These are phyloP conservation scores for Zopfochytrium polystomum DNA, from an alignment of 371 early-diverging fungal species.

Conservation along the genomic window DNA sequence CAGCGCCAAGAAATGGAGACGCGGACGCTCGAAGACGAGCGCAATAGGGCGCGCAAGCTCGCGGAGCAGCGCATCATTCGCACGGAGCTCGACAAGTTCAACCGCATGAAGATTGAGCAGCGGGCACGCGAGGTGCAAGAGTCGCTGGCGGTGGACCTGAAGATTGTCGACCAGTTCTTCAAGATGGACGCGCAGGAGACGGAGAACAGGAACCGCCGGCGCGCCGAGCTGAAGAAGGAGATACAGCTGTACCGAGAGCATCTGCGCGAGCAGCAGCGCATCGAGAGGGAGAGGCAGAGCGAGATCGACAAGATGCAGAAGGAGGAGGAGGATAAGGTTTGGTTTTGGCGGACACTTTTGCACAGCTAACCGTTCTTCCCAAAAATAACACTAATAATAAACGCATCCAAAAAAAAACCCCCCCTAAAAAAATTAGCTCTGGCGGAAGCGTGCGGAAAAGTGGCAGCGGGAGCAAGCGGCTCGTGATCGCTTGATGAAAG, in stretches of 20 bases:
- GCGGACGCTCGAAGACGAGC: conserved; percentile 39
- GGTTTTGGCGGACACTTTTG: neutral
- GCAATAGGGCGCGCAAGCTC: conserved; percentile 32
- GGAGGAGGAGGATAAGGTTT: conserved; percentile 45
- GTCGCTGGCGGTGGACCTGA: conserved; percentile 42
- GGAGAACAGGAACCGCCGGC: conserved; percentile 23
- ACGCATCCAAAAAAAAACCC: no score
- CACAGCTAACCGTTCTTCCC: no score
- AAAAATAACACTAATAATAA: no score
- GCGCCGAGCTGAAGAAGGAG: conserved; percentile 42
- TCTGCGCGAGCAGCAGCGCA: conserved; percentile 33
- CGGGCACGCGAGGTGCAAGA: conserved; percentile 39
- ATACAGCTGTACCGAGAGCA: conserved; percentile 46
- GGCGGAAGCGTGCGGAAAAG: conserved; percentile 45
- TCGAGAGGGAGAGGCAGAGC: conserved; percentile 37
- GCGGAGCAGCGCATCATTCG: conserved; percentile 42
- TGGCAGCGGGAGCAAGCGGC: conserved; percentile 49
- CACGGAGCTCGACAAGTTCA: conserved; percentile 45
- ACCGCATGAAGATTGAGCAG: conserved; percentile 31
- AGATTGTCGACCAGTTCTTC: conserved; percentile 43
- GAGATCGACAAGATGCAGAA: conserved; percentile 45
- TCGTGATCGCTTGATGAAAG: conserved; percentile 48
- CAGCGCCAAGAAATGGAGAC: conserved; percentile 44
- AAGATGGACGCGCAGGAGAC: conserved; percentile 39
- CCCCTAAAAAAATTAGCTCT: conserved; percentile 26